Percentiles rank a stretch among this genome's conserved stretches.
phyloP scores from a whole-genome alignment of 495 filamentous ascomycete genomes.

The Lepidopterella palustris region DNA sequence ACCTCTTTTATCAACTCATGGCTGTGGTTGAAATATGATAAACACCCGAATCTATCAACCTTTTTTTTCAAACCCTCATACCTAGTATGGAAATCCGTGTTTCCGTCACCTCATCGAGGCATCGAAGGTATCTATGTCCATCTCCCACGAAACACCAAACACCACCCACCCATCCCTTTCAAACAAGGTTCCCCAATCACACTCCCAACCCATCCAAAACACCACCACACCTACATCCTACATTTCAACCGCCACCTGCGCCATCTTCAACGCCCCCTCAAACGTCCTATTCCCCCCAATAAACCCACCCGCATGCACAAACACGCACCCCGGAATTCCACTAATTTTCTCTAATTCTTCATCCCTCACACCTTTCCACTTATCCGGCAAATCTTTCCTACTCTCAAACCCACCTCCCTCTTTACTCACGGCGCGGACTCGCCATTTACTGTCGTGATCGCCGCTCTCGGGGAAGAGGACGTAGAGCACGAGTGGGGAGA shows the following conservation, averaged over 20 bases:
- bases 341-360: slow-evolving; percentile 67
- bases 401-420: slow-evolving; percentile 79
- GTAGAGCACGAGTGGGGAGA: slow-evolving; percentile 59
- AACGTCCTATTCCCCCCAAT: slow-evolving; percentile 90
- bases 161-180: background rate
- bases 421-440: slow-evolving; percentile 79
- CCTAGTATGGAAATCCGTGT: too few relatives aligned
- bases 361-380: slow-evolving; percentile 86
- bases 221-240: slow-evolving; percentile 24
- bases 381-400: slow-evolving; percentile 80
- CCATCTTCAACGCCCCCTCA: slow-evolving; percentile 86
- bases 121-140: too few relatives aligned
- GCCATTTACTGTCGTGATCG: slow-evolving; percentile 69
- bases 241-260: slow-evolving; percentile 59
- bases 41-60: too few relatives aligned
- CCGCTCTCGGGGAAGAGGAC: slow-evolving; percentile 87
- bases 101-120: too few relatives aligned
- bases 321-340: slow-evolving; percentile 72
- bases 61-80: too few relatives aligned
- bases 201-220: background rate
- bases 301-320: slow-evolving; percentile 91
- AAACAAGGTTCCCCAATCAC: background rate
- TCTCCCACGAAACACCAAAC: too few relatives aligned
- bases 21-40: too few relatives aligned
- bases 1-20: too few relatives aligned